Evolutionary conservation across 148 eudicot genomes (phyloP).

Genomic region (Vaccinium macrocarpon): DNA sequence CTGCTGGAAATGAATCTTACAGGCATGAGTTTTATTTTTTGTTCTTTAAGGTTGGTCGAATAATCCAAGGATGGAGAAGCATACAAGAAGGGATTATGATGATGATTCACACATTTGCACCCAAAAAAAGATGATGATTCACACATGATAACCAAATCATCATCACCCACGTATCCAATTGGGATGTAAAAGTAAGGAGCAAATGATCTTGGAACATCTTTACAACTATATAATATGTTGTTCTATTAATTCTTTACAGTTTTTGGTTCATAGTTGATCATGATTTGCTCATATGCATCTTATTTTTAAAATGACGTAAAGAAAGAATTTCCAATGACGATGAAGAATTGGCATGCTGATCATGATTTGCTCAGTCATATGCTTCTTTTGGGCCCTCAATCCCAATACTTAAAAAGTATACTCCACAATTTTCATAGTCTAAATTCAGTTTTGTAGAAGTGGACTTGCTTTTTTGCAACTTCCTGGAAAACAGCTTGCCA

Average conservation of each 20-base stretch:
- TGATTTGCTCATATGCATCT: background rate
- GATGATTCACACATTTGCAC: conserved; percentile 5
- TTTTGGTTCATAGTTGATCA: background rate
- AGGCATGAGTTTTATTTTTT: background rate
- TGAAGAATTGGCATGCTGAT: background rate
- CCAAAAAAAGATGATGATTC: conserved; percentile 10
- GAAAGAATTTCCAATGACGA: background rate
- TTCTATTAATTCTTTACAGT: background rate
- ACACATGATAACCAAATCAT: conserved; percentile 1
- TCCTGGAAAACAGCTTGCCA: too few relatives aligned
- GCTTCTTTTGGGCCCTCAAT: conserved; percentile 6
- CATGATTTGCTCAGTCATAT: conserved; percentile 7
- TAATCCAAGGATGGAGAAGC: background rate
- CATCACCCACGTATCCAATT: background rate
- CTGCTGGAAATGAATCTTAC: background rate
- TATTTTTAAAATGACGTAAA: background rate
- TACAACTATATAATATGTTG: background rate
- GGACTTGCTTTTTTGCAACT: background rate
- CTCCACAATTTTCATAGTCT: background rate
- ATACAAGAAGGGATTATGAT: conserved; percentile 14
- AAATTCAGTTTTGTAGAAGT: background rate
- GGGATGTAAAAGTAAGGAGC: background rate
- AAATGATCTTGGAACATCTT: background rate
- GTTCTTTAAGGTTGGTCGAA: background rate
- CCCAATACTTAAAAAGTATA: background rate